Conservation (phyloP, 1,284 basidiomycete species). For the Pyrrhoderma noxium region DNA sequence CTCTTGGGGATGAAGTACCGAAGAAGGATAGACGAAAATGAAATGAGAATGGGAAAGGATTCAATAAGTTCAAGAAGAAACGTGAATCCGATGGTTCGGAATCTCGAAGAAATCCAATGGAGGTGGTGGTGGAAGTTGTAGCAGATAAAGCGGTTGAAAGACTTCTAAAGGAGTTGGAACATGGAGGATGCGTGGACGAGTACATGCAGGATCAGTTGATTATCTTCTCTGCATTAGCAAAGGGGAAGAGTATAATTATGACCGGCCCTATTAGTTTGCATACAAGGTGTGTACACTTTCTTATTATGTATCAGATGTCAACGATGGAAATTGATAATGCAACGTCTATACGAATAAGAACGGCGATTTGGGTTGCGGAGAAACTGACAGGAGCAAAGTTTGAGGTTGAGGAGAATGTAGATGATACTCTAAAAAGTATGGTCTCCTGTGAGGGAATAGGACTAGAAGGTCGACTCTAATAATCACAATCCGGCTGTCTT, state of each 20-base stretch:
- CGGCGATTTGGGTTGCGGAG: slow-evolving; percentile 66
- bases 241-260: slow-evolving; percentile 49
- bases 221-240: slow-evolving; percentile 63
- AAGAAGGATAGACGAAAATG: too few relatives aligned
- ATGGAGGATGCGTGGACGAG: slow-evolving; percentile 65
- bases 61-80: too few relatives aligned
- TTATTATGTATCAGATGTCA: neutral
- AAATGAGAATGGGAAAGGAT: too few relatives aligned
- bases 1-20: too few relatives aligned
- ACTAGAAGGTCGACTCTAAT: slow-evolving; percentile 10
- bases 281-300: slow-evolving; percentile 42
- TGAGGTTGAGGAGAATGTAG: slow-evolving; percentile 33
- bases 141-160: slow-evolving; percentile 49
- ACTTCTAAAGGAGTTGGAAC: slow-evolving; percentile 44
- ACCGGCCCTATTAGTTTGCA: slow-evolving; percentile 54
- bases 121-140: too few relatives aligned
- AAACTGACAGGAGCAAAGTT: slow-evolving; percentile 59
- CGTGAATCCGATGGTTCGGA: too few relatives aligned
- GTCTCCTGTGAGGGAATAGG: slow-evolving; percentile 50
- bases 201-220: slow-evolving; percentile 65
- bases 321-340: too few relatives aligned
- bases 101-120: too few relatives aligned
- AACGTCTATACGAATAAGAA: slow-evolving; percentile 33
- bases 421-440: slow-evolving; percentile 29
- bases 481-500: neutral